Evolutionary conservation across 768 basidiomycete genomes (phyloP).

Genomic region (Russula earlei): DNA sequence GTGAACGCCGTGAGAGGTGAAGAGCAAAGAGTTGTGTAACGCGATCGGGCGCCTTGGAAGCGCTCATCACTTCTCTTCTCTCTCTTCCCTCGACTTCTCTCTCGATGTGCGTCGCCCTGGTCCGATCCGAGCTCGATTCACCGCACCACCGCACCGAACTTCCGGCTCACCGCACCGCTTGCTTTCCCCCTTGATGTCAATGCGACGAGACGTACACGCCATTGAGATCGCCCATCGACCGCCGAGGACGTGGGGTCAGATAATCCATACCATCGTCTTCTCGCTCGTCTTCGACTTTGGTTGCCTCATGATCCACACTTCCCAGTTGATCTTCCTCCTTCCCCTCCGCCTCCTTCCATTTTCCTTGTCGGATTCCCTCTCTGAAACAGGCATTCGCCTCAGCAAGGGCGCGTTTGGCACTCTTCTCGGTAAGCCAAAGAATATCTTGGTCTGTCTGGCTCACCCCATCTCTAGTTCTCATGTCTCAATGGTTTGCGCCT

Average conservation of each 20-base stretch:
- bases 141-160: too few relatives aligned
- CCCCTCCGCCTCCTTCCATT: conserved; percentile 61
- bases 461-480: conserved; percentile 43
- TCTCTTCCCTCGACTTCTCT: too few relatives aligned
- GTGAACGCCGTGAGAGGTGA: neutral
- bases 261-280: conserved; percentile 42
- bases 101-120: too few relatives aligned
- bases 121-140: too few relatives aligned
- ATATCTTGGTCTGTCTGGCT: conserved; percentile 20
- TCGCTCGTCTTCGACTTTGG: conserved; percentile 49
- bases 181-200: too few relatives aligned
- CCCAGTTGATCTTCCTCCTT: conserved; percentile 64
- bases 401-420: conserved; percentile 78
- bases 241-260: conserved; percentile 43
- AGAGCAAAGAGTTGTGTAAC: too few relatives aligned
- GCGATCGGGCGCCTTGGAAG: too few relatives aligned
- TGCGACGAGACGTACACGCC: conserved; percentile 26
- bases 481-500: conserved; percentile 77
- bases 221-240: conserved; percentile 48
- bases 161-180: too few relatives aligned
- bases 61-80: too few relatives aligned
- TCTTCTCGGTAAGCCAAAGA: conserved; percentile 63
- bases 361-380: conserved; percentile 42
- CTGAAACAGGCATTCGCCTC: conserved; percentile 62
- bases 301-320: conserved; percentile 58